These are phyloP conservation scores for Salix purpurea DNA, from an alignment of 345 rosid genomes.

Conservation along the genomic window DNA sequence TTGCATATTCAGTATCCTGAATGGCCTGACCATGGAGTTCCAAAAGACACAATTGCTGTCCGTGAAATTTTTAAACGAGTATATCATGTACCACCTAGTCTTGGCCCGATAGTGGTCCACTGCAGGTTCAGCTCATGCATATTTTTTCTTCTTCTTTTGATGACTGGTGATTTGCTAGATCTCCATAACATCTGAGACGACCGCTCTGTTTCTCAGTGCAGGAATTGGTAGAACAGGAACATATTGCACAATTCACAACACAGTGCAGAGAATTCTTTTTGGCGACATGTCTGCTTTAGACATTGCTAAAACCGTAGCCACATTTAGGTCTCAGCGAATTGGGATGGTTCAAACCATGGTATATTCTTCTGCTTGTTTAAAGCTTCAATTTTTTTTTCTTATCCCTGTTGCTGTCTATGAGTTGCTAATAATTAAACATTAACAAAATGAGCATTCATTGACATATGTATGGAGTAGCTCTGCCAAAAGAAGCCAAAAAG, in stretches of 20 bases:
- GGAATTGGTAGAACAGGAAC: constrained; percentile 98
- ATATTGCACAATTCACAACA: constrained; percentile 85
- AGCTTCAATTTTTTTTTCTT: neutral
- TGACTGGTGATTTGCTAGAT: constrained; percentile 1
- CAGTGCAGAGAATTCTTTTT: constrained; percentile 79
- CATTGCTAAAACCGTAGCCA: constrained; percentile 56
- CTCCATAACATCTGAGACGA: constrained; percentile 20
- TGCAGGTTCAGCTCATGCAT: constrained; percentile 65
- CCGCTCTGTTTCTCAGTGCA: constrained; percentile 56
- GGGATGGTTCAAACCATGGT: constrained; percentile 98
- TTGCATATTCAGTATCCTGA: constrained; percentile 85
- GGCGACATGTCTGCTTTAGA: constrained; percentile 88
- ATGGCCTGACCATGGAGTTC: constrained; percentile 99
- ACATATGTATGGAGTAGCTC: neutral
- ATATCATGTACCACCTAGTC: constrained; percentile 49
- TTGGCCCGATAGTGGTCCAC: constrained; percentile 84
- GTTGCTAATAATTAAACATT: neutral
- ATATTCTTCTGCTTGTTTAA: constrained; percentile 19
- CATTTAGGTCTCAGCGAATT: constrained; percentile 72
- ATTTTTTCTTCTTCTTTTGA: neutral
- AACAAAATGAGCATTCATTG: neutral
- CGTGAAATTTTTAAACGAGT: constrained; percentile 74
- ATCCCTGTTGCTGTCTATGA: neutral
- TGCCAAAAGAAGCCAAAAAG: neutral
- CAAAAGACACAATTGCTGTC: constrained; percentile 59